Evolutionary conservation across 1,284 basidiomycete genomes (phyloP).

Genomic region (Rhizopogon parksii): DNA sequence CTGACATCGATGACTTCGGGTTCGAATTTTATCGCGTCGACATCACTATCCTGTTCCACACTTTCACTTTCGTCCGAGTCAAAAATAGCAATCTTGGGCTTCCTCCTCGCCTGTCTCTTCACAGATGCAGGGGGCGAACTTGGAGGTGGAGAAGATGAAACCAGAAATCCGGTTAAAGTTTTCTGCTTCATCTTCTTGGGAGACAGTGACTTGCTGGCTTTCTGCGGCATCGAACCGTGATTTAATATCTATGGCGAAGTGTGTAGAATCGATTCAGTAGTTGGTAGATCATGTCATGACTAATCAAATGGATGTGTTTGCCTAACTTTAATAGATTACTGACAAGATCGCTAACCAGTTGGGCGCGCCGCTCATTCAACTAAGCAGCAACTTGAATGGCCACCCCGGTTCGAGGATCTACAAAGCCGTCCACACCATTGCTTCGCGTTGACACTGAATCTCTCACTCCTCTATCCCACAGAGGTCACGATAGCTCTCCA

Average conservation of each 20-base stretch:
- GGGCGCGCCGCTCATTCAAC: background rate
- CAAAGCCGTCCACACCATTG: constrained; percentile 4
- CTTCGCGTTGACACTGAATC: constrained; percentile 10
- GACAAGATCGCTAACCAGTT: too few species aligned
- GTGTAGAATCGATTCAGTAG: background rate
- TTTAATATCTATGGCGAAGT: too few species aligned
- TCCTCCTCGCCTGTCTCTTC: constrained; percentile 15
- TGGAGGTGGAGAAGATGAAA: constrained; percentile 17
- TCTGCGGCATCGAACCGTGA: constrained; percentile 15
- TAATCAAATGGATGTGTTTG: background rate
- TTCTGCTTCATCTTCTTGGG: constrained; percentile 24
- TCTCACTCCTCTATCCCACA: background rate
- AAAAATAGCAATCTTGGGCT: constrained; percentile 7
- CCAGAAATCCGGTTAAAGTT: constrained; percentile 26
- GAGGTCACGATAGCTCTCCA: constrained; percentile 2
- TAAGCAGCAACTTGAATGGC: background rate
- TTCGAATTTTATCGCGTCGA: constrained; percentile 46
- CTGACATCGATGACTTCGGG: constrained; percentile 27
- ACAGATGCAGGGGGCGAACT: constrained; percentile 13
- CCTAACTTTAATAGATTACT: too few species aligned
- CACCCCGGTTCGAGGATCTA: background rate
- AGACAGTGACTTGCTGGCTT: constrained; percentile 3
- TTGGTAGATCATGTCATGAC: background rate
- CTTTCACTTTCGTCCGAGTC: constrained; percentile 16
- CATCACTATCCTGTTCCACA: constrained; percentile 34